These are phyloP conservation scores for Ziziphus jujuba DNA, from an alignment of 306 rosid species.

Conservation along the genomic window DNA sequence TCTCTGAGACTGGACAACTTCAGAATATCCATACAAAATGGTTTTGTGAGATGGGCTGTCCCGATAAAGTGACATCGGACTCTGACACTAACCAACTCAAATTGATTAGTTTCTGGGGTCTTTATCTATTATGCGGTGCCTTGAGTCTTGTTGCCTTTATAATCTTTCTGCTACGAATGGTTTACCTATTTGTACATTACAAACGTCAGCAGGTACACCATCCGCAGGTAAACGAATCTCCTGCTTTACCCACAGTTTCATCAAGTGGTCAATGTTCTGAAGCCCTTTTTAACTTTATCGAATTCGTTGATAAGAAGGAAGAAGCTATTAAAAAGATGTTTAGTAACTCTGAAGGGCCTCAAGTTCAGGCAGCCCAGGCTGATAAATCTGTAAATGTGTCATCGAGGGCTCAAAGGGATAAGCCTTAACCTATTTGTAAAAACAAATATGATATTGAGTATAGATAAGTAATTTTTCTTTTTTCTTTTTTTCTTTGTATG, in stretches of 20 bases:
- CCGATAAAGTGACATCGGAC: constrained; percentile 45
- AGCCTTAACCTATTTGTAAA: no score
- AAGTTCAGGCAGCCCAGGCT: constrained; percentile 38
- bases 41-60: constrained; percentile 87
- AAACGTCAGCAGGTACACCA: constrained; percentile 42
- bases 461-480: no score
- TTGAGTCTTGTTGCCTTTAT: constrained; percentile 45
- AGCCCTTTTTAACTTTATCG: constrained; percentile 52
- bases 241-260: constrained; percentile 30
- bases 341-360: constrained; percentile 41
- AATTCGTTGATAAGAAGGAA: constrained; percentile 84
- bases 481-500: no score
- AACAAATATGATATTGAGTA: no score
- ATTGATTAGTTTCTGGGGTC: constrained; percentile 89
- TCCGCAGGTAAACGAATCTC: no score
- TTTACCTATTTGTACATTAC: constrained; percentile 56
- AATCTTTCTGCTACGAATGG: constrained; percentile 51
- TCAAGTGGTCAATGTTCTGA: constrained; percentile 48
- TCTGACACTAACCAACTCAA: constrained; percentile 60
- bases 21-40: constrained; percentile 63
- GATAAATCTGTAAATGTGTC: constrained; percentile 12
- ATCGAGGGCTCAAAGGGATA: neutral
- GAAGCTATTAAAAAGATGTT: constrained; percentile 83
- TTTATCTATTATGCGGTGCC: constrained; percentile 58
- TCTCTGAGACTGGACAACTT: constrained; percentile 76